Evolutionary conservation across 169 alveolate species (phyloP).

Genomic region (Plasmodium gaboni): DNA sequence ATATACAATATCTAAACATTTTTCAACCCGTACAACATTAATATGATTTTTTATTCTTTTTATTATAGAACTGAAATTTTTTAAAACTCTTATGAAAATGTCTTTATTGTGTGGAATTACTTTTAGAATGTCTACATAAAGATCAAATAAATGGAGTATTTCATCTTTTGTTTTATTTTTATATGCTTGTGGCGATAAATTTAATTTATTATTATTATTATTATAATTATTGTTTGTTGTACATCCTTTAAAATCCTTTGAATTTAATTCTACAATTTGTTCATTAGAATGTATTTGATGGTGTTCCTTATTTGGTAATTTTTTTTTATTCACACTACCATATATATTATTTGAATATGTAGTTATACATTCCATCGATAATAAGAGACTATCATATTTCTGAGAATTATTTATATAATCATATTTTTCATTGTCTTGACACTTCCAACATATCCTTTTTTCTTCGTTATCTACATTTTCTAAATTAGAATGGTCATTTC

Average conservation of each 20-base stretch:
- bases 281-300: background rate
- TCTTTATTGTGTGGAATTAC: conserved; percentile 42
- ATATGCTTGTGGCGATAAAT: background rate
- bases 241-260: too few relatives aligned
- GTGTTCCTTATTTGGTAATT: background rate
- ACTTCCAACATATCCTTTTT: too few relatives aligned
- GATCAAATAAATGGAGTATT: conserved; percentile 20
- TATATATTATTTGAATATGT: too few relatives aligned
- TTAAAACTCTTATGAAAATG: conserved; percentile 25
- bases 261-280: too few relatives aligned
- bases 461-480: too few relatives aligned
- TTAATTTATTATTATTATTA: background rate
- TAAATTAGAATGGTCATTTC: too few relatives aligned
- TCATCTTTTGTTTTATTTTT: conserved; percentile 9
- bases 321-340: background rate
- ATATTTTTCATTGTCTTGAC: too few relatives aligned
- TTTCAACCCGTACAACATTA: conserved; percentile 10
- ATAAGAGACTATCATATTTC: too few relatives aligned
- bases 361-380: too few relatives aligned
- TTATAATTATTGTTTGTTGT: background rate
- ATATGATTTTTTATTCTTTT: conserved; percentile 4
- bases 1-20: conserved; percentile 39
- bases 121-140: conserved; percentile 31
- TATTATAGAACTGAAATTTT: conserved; percentile 33
- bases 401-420: too few relatives aligned